A percentile compares a stretch with the other conserved stretches of the same genome.
Evolutionary conservation across 1,284 basidiomycete species (phyloP).

Genomic region (Leccinum pachyderme): DNA sequence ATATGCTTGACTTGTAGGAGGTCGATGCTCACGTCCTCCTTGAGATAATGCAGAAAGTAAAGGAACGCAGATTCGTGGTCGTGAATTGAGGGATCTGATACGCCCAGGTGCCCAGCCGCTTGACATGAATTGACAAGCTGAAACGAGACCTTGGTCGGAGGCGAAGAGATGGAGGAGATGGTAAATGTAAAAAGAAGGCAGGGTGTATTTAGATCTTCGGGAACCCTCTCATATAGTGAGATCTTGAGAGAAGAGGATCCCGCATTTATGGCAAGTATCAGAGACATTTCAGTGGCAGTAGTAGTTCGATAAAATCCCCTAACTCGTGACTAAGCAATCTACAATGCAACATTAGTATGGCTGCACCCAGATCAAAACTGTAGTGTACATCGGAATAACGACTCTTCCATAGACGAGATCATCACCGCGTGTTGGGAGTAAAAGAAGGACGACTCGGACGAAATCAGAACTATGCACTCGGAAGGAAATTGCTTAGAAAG

Average conservation of each 20-base stretch:
- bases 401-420: slow-evolving; percentile 1
- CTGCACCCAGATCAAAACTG: slow-evolving; percentile 3
- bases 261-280: slow-evolving; percentile 64
- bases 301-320: not conserved
- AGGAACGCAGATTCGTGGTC: slow-evolving; percentile 66
- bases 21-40: slow-evolving; percentile 44
- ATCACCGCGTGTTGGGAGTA: slow-evolving; percentile 1
- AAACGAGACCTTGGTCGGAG: slow-evolving; percentile 52
- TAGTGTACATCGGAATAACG: slow-evolving; percentile 4
- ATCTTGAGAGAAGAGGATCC: slow-evolving; percentile 80
- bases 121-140: slow-evolving; percentile 28
- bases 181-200: slow-evolving; percentile 49
- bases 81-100: slow-evolving; percentile 42
- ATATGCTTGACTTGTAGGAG: slow-evolving; percentile 48
- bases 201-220: slow-evolving; percentile 30
- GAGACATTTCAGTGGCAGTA: slow-evolving; percentile 23
- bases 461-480: not conserved
- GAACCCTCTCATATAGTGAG: slow-evolving; percentile 50
- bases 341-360: not conserved
- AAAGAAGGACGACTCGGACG: not conserved
- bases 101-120: slow-evolving; percentile 20
- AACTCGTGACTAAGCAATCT: not conserved
- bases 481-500: not conserved
- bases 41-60: slow-evolving; percentile 55
- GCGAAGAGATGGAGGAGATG: slow-evolving; percentile 56